Base-by-base conservation (phyloP, 257 asterid species). In the Solanum sejunctum region DNA sequence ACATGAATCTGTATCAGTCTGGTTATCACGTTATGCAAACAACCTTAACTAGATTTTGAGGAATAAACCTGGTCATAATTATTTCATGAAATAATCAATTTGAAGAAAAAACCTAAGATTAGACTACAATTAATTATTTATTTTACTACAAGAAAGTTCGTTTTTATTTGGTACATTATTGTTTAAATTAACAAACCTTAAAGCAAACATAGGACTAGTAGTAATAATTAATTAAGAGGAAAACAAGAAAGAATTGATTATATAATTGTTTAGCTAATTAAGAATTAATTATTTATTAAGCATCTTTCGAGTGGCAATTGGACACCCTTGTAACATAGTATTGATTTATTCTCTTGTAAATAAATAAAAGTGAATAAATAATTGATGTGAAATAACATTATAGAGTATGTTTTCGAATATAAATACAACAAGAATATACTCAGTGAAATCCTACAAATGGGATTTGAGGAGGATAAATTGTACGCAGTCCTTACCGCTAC, bases 311-410 rank as follows among this genome's bases (percentile, higher is more conserved):
- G 6, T 39, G 26, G 8, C 63, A 58, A 12, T 23, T 18, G 49
- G 80, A n/a, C 23, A 43, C 17, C 80, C 57, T 70, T 47, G 79
- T 52, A 13, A 52, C 79, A 70, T 36, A 70, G 54, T 23, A 70
- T 70, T 71, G 26, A 26, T 70, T 23, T 6, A 41, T 71, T 71
- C 47, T 7, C 8, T 47, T 10, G 4, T 36, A 36, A 3, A 36
- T 36, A 36, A 8, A 41, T 16, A 55, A 78, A 47, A 28, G 52
- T 43, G 60, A 60, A 86, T 45, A 72, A 61, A 86, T 58, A 28
- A 58, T 23, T 83, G 88, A 82, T 83, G 84, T 83, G 84, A 86
- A 86, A 41, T 54, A 54, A 77, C 82, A 81, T 36, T 36, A 36
- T 36, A 36, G 41, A 36, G 41, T 36, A 36, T 36, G 41, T 36